Conservation (phyloP, 306 rosid species). For the Betula pendula region DNA sequence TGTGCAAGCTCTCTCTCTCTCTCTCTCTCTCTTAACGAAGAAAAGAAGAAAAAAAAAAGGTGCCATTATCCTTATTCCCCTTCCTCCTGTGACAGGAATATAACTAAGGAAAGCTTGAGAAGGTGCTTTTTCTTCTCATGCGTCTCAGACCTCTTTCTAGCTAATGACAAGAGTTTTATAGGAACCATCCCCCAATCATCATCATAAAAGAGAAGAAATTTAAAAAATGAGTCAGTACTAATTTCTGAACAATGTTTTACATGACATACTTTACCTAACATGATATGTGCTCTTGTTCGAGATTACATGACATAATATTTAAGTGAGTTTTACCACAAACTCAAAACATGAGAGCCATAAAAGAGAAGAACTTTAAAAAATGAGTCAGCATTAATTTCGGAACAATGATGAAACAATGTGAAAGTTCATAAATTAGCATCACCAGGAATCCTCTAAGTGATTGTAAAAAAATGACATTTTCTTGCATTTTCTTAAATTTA, state of each 20-base stretch:
- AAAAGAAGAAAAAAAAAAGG: background rate
- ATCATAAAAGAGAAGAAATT: background rate
- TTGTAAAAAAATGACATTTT: background rate
- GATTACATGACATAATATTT: background rate
- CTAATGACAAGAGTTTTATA: background rate
- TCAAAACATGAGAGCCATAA: background rate
- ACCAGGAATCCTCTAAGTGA: background rate
- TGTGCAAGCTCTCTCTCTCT: too few species aligned
- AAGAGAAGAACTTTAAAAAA: background rate
- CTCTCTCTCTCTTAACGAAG: background rate
- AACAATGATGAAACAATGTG: background rate
- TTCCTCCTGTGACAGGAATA: background rate
- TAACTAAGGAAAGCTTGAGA: background rate
- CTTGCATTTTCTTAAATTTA: background rate
- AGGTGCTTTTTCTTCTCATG: background rate
- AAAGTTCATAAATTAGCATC: background rate
- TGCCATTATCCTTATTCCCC: background rate
- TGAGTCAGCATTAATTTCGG: background rate
- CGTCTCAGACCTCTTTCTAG: background rate
- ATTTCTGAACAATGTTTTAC: background rate
- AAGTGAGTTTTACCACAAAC: background rate
- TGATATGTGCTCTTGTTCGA: background rate
- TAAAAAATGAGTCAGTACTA: background rate
- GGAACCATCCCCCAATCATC: background rate
- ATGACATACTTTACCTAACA: background rate